These are phyloP conservation scores for Zasmidium cellare DNA, from an alignment of 2,329 filamentous ascomycete genomes.

Conservation along the genomic window DNA sequence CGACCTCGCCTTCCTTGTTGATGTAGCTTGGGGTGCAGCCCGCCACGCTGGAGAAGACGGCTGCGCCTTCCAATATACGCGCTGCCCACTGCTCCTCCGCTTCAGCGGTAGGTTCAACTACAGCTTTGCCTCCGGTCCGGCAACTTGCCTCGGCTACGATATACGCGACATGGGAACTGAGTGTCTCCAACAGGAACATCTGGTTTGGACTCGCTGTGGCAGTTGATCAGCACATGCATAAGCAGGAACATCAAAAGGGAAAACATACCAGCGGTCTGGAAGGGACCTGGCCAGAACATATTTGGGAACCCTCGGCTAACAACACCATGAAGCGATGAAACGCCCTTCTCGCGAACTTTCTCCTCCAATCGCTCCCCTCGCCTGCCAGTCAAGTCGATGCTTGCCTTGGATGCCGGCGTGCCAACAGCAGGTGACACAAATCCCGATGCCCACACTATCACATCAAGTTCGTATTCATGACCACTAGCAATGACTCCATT, in stretches of 20 bases:
- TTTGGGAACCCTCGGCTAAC: slow-evolving; percentile 56
- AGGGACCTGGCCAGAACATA: slow-evolving; percentile 49
- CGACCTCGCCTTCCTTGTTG: slow-evolving; percentile 48
- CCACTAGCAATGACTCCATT: slow-evolving; percentile 50
- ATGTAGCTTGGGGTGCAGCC: slow-evolving; percentile 59
- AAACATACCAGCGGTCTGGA: slow-evolving; percentile 39
- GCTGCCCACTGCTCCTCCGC: slow-evolving; percentile 52
- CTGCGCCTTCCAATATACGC: slow-evolving; percentile 42
- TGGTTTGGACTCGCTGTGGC: slow-evolving; percentile 20
- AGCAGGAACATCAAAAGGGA: not conserved
- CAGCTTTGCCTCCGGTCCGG: slow-evolving; percentile 23
- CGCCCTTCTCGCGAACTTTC: slow-evolving; percentile 40
- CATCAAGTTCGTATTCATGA: slow-evolving; percentile 50
- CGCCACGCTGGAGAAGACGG: slow-evolving; percentile 39
- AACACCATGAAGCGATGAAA: slow-evolving; percentile 56
- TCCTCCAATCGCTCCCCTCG: slow-evolving; percentile 46
- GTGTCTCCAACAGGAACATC: slow-evolving; percentile 38
- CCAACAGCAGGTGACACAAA: slow-evolving; percentile 36
- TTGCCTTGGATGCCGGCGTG: slow-evolving; percentile 31
- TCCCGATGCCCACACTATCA: slow-evolving; percentile 50
- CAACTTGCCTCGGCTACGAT: slow-evolving; percentile 42
- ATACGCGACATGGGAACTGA: slow-evolving; percentile 46
- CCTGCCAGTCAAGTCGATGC: slow-evolving; percentile 40
- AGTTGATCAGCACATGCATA: too few relatives aligned
- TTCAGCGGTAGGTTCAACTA: slow-evolving; percentile 47